Conservation (phyloP, 805 yeast species). For the Ogataea nitratoaversa region DNA sequence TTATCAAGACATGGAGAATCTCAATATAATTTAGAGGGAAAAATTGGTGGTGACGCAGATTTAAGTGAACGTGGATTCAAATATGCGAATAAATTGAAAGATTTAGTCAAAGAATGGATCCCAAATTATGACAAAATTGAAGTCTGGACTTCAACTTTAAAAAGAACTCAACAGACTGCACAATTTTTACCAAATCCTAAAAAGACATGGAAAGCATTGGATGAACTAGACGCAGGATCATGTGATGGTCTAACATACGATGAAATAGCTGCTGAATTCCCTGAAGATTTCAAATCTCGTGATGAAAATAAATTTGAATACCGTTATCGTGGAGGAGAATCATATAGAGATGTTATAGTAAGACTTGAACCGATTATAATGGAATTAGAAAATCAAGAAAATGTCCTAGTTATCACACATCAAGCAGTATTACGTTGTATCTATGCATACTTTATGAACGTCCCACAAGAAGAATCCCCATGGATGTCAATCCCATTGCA, state of each 20-base stretch:
- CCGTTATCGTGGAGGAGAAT: slow-evolving; percentile 95
- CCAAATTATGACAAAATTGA: slow-evolving; percentile 66
- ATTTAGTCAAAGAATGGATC: slow-evolving; percentile 60
- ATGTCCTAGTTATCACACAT: slow-evolving; percentile 91
- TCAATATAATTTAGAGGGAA: slow-evolving; percentile 85
- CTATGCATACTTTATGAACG: slow-evolving; percentile 97
- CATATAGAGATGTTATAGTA: slow-evolving; percentile 91
- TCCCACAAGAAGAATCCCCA: slow-evolving; percentile 95
- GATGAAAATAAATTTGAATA: slow-evolving; percentile 95
- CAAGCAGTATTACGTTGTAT: slow-evolving; percentile 96
- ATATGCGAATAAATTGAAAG: slow-evolving; percentile 79
- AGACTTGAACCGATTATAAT: slow-evolving; percentile 95
- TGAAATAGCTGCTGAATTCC: slow-evolving; percentile 78
- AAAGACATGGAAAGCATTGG: slow-evolving; percentile 93
- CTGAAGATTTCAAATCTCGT: slow-evolving; percentile 93
- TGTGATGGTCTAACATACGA: slow-evolving; percentile 97
- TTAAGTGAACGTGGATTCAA: slow-evolving; percentile 78
- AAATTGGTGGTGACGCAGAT: slow-evolving; percentile 92
- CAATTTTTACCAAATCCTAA: slow-evolving; percentile 74
- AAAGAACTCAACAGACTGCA: slow-evolving; percentile 91
- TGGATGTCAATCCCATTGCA: slow-evolving; percentile 99
- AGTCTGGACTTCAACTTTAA: slow-evolving; percentile 93
- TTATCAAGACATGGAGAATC: slow-evolving; percentile 95
- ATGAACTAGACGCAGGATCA: slow-evolving; percentile 95
- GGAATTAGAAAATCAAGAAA: slow-evolving; percentile 97